Base-by-base conservation (phyloP, 1,284 basidiomycete genomes). In the Lentinus polychrous region DNA sequence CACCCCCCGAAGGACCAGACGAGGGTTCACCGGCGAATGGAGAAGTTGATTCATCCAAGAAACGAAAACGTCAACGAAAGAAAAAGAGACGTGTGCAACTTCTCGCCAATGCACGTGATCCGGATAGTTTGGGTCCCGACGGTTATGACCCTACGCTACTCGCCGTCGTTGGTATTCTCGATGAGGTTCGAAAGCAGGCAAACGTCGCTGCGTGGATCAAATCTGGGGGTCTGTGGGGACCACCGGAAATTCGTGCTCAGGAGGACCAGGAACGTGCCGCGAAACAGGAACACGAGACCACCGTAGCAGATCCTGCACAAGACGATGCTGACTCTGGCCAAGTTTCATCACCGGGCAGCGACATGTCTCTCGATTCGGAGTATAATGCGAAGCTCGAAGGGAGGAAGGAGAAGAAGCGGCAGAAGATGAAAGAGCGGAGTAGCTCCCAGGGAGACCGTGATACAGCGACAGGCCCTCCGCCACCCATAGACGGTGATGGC, bases 201-300 rank as follows among this genome's bases (percentile, higher is more conserved):
- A 89, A 83, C 53, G 74, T 88, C 24, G 78, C 83, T 0, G 76
- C 73, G 5, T 89, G 86, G 86, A 72, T 87, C 46, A 72, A 74
- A 8, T 58, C 62, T 8, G 81, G 81, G 3, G 78, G 80, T 0
- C 62, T 86, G 24, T 72, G 74, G 67, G 68, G 65, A 14, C 57
- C 59, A n/a, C 18, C 34, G 10, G 18, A 5, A 46, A 43, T 23
- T 45, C 31, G 18, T 51, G 50, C 33, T 52, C 48, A 2, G 35
- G 27, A 38, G 31, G 18, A 20, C 7, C 15, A n/a, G 24, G 41
- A 14, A 4, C 27, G 11, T 7, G 45, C 31, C 18, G n/a, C 38
- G 23, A 22, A 18, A 7, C 39, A 35, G 20, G 33, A 41, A 23
- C 15, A 17, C 44, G 24, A 24, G 15, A 17, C 34, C 14, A 27